Base-by-base conservation (phyloP, 257 asterid genomes). In the Solanum ahanhuiri region DNA sequence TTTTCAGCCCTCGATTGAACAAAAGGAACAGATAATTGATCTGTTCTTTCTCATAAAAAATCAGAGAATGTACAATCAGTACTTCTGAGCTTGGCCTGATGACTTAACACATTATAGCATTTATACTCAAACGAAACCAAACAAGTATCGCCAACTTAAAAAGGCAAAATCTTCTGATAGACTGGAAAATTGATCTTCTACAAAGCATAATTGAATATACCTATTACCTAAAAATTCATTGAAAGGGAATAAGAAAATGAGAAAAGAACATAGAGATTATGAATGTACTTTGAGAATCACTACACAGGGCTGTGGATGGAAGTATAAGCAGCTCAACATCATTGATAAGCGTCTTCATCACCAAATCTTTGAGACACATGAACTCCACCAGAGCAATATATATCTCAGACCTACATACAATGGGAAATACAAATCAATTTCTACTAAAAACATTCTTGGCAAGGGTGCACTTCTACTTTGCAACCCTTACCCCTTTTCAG, bases 281-380 rank as follows among this genome's bases (percentile, higher is more conserved):
- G 43, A 84, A 82, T 58, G 90, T 81, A 94, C 98, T 57, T 88
- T 92, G 98, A 88, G 93, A 88, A 88, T 93, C 89, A 39, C 34
- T 51, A 15, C 85, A 87, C 87, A 96, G 87, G 84, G 89, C 88
- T 81, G 89, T 89, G 64, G 98, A 96, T 84, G 94, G 64, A 83
- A 94, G 91, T 58, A 96, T 89, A 87, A 96, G 86, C 88, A 94
- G 91, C 90, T 94, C 98, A 18, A 90, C 86, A 54, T 90, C 95
- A 30, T 87, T 92, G 30, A 90, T 92, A 81, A 84, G 90, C 43
- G 31, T 83, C 87, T 93, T 90, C 92, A 96, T 72, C 23, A 92
- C 94, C 88, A 88, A 48, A 86, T 92, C 91, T n/a, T 81, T 63
- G 45, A 9, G 25, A 58, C 69, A 69, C 58, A 94, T 81, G 54